A percentile compares a stretch with the other conserved stretches of the same genome.
phyloP scores from a whole-genome alignment of 345 rosid genomes.

The Noccaea caerulescens region DNA sequence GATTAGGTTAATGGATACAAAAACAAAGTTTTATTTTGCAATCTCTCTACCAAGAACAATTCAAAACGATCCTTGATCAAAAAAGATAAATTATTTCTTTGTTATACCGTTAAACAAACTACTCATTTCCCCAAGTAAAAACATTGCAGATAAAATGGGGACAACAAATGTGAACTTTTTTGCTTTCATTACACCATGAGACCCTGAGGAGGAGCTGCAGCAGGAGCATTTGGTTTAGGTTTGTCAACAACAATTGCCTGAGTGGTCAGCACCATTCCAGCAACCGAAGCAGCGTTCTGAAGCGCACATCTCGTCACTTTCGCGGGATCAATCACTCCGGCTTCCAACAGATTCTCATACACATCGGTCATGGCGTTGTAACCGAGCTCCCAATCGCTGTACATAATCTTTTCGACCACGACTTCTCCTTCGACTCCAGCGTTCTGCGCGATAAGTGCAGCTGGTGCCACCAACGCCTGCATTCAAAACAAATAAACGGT shows the following conservation, averaged over 20 bases:
- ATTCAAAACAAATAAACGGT: not conserved
- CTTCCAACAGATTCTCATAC: constrained; percentile 82
- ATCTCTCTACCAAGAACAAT: no score
- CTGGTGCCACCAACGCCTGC: constrained; percentile 89
- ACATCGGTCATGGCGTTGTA: constrained; percentile 93
- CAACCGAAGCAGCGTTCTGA: constrained; percentile 94
- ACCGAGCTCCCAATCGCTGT: constrained; percentile 85
- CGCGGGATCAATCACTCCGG: constrained; percentile 95
- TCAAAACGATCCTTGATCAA: not conserved
- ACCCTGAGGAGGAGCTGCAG: constrained; percentile 65
- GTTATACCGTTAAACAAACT: constrained; percentile 28
- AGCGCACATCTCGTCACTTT: constrained; percentile 93
- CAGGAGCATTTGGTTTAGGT: constrained; percentile 67
- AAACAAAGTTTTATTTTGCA: no score
- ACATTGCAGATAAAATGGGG: constrained; percentile 36
- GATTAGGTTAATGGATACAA: no score
- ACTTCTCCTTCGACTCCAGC: constrained; percentile 98
- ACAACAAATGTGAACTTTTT: constrained; percentile 8
- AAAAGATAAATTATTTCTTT: constrained; percentile 26
- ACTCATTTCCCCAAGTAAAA: constrained; percentile 26
- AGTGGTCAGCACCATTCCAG: constrained; percentile 97
- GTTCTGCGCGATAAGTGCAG: constrained; percentile 89
- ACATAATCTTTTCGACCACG: constrained; percentile 80
- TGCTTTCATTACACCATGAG: constrained; percentile 51
- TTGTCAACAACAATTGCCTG: constrained; percentile 97